These are phyloP conservation scores for Sarocladium strictum DNA, from an alignment of 2,329 filamentous ascomycete genomes.

Conservation along the genomic window DNA sequence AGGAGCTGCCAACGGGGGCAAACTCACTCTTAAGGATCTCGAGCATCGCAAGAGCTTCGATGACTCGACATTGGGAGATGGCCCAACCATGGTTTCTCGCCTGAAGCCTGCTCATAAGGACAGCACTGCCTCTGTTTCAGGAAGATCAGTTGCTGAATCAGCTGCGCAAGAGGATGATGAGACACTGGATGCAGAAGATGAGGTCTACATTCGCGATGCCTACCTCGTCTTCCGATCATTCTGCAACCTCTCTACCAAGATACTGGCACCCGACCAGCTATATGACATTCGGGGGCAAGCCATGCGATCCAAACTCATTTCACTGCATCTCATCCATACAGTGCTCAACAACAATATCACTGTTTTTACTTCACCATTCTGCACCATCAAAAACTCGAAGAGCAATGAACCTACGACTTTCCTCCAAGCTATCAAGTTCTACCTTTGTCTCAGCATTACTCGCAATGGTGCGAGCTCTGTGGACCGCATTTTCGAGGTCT, in stretches of 20 bases:
- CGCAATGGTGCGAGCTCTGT: constrained; percentile 93
- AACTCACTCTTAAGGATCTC: constrained; percentile 61
- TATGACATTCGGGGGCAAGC: constrained; percentile 89
- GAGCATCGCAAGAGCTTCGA: constrained; percentile 64
- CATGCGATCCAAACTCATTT: constrained; percentile 95
- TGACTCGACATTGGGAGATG: constrained; percentile 61
- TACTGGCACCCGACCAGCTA: constrained; percentile 81
- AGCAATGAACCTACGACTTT: constrained; percentile 85
- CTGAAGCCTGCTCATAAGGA: constrained; percentile 42
- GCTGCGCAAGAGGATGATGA: constrained; percentile 52
- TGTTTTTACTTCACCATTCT: constrained; percentile 86
- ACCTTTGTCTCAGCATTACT: constrained; percentile 89
- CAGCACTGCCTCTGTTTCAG: constrained; percentile 38
- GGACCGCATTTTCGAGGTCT: constrained; percentile 87
- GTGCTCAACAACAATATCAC: constrained; percentile 89
- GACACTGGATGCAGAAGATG: constrained; percentile 68
- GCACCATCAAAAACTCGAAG: constrained; percentile 87
- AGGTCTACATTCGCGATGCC: constrained; percentile 94
- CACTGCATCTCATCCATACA: constrained; percentile 90
- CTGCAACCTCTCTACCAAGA: constrained; percentile 94
- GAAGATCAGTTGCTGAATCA: constrained; percentile 48
- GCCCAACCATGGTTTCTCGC: constrained; percentile 61
- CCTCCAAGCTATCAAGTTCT: constrained; percentile 92
- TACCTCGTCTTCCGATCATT: constrained; percentile 97
- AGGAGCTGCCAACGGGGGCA: constrained; percentile 35